A percentile compares a stretch with the other conserved stretches of the same genome.
Evolutionary conservation across 345 rosid species (phyloP).

Genomic region (Acer negundo): DNA sequence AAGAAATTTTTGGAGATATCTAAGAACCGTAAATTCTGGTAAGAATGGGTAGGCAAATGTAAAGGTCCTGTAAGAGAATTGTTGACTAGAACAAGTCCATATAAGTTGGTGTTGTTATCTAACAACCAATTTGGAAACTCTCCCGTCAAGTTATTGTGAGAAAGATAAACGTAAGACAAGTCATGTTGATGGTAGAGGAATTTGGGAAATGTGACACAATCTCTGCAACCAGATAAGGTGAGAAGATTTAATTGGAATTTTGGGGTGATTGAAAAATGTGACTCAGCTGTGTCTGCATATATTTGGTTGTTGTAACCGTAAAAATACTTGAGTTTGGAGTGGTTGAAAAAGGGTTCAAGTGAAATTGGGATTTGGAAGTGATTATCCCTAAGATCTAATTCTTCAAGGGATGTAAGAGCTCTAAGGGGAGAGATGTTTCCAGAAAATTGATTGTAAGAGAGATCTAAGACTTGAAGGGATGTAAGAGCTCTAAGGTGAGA

Average conservation of each 20-base stretch:
- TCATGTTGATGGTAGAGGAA: too few relatives aligned
- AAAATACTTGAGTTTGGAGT: too few relatives aligned
- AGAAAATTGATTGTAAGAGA: too few relatives aligned
- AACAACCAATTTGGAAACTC: too few relatives aligned
- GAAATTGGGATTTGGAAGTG: neutral
- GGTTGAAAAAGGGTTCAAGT: conserved; percentile 8
- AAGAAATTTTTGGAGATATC: too few relatives aligned
- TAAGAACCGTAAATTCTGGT: too few relatives aligned
- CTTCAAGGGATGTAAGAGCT: too few relatives aligned
- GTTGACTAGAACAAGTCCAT: neutral
- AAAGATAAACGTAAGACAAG: neutral
- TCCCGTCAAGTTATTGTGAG: neutral
- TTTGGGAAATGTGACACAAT: neutral
- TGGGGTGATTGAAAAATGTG: neutral
- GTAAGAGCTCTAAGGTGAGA: too few relatives aligned
- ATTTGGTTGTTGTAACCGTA: neutral
- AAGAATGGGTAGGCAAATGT: too few relatives aligned
- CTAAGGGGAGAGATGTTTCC: too few relatives aligned
- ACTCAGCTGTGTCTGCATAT: neutral
- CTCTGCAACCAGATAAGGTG: neutral
- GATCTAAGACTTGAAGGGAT: too few relatives aligned
- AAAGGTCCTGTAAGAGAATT: neutral
- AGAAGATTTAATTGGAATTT: neutral
- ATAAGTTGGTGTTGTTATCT: neutral
- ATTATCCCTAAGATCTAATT: too few relatives aligned